Evolutionary conservation across 1,139 yeast species (phyloP), one percentile per base, ranked within the genome.

Genomic region (Entelexis sorbosivorans): DNA sequence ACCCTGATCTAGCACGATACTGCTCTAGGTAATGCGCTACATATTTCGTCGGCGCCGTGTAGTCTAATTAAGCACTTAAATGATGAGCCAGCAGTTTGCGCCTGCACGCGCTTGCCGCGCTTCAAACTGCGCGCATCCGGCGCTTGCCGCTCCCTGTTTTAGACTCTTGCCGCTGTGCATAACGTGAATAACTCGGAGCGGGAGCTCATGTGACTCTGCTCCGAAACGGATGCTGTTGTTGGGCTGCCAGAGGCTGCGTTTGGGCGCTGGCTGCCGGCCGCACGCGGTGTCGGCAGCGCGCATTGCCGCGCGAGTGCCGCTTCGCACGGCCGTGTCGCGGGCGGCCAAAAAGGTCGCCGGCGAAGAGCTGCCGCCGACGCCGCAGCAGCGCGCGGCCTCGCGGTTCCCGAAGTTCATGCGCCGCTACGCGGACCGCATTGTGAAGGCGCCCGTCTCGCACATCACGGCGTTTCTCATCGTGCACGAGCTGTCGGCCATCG

Each of bases 401-500:
- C 33, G 44, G 29, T 53, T 67, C 35, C 84, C 85, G 29, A 68
- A 64, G 48, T 71, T 74, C 52, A 67, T 79, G 53, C 72, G 72
- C 20, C 76, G 75, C 4, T 77, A 76, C 58, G 74, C 80, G 5
- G 63, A 65, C 22, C 69, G 72, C 50, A 74, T 79, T 60, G 66
- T 73, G 44, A 64, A 72, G 48, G 84, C 88, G 0, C 88, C 94
- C 1, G 69, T 81, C 7, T 73, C 86, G 1, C 83, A 83, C 58
- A 72, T 82, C n/a, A 73, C 84, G 0, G 74, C 95, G 3, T 86
- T 89, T 60, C 65, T 85, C 11, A 67, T 88, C 1, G 70, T 89
- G n/a, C 97, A 89, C 63, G 96, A 89, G 64, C 60, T 86, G 43
- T 76, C 95, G 0, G 96, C 96, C 1, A 74, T 89, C 5, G 75